These are phyloP conservation scores for Apiotrichum laibachii DNA, from an alignment of 1,284 basidiomycete species.

Conservation along the genomic window DNA sequence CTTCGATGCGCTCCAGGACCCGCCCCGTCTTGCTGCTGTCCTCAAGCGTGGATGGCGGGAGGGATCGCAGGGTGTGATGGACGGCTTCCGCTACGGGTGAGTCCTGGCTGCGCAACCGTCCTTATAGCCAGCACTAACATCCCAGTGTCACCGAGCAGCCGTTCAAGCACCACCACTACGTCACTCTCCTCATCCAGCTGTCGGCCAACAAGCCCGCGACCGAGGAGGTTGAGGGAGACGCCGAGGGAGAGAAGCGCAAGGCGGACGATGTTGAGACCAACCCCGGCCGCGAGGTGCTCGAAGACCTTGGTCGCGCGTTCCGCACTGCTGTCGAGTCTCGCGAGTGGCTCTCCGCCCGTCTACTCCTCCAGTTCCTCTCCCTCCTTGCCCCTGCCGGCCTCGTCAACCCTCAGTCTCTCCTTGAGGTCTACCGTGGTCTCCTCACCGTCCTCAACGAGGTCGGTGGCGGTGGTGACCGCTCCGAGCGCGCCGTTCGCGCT, in stretches of 20 bases:
- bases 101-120: slow-evolving; percentile 7
- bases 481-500: slow-evolving; percentile 77
- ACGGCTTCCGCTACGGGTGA: slow-evolving; percentile 71
- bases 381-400: slow-evolving; percentile 73
- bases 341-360: slow-evolving; percentile 80
- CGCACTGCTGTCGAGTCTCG: slow-evolving; percentile 78
- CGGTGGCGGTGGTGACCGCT: slow-evolving; percentile 79
- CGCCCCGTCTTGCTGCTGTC: slow-evolving; percentile 66
- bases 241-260: slow-evolving; percentile 38
- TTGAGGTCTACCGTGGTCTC: slow-evolving; percentile 73
- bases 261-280: slow-evolving; percentile 43
- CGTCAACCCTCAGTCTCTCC: slow-evolving; percentile 70
- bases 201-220: slow-evolving; percentile 53
- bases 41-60: slow-evolving; percentile 65
- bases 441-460: slow-evolving; percentile 84
- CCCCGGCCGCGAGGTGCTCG: slow-evolving; percentile 71
- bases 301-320: slow-evolving; percentile 84
- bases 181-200: slow-evolving; percentile 70
- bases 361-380: slow-evolving; percentile 88
- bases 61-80: slow-evolving; percentile 59
- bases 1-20: slow-evolving; percentile 59
- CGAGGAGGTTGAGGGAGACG: slow-evolving; percentile 46
- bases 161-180: slow-evolving; percentile 85
- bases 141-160: slow-evolving; percentile 80
- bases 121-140: background rate